Evolutionary conservation across 306 rosid genomes (phyloP).

Genomic region (Mimosa pudica): DNA sequence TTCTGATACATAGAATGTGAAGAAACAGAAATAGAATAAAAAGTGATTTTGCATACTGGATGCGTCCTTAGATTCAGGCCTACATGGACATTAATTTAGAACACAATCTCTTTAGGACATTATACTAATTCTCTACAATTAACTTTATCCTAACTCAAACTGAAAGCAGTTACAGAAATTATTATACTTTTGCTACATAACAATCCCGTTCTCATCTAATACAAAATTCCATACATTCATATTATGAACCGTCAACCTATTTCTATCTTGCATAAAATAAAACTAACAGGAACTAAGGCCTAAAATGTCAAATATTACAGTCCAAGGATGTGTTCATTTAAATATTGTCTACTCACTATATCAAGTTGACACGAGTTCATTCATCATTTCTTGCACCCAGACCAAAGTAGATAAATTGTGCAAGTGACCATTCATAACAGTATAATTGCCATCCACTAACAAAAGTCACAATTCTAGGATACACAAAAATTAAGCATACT

Average conservation of each 20-base stretch:
- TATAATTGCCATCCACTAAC: background rate
- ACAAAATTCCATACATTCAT: too few relatives aligned
- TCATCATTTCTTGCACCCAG: background rate
- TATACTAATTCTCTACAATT: too few relatives aligned
- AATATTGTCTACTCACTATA: background rate
- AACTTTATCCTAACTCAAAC: too few relatives aligned
- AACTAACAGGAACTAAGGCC: background rate
- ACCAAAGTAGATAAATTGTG: background rate
- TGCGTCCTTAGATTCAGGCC: too few relatives aligned
- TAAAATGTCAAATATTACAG: background rate
- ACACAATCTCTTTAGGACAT: too few relatives aligned
- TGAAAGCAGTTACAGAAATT: too few relatives aligned
- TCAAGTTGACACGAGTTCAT: background rate
- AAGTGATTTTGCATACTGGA: too few relatives aligned
- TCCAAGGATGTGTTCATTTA: background rate
- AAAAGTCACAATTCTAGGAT: background rate
- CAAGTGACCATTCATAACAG: background rate
- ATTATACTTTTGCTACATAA: too few relatives aligned
- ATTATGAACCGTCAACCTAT: background rate
- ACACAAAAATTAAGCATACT: conserved; percentile 13
- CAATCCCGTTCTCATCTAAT: too few relatives aligned
- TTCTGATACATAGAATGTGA: too few relatives aligned
- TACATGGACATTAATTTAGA: too few relatives aligned
- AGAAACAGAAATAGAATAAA: too few relatives aligned
- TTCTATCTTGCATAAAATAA: background rate